Percentiles rank a stretch among this genome's conserved stretches.
Conservation (phyloP, 106 monocot species). For the Vanilla planifolia region DNA sequence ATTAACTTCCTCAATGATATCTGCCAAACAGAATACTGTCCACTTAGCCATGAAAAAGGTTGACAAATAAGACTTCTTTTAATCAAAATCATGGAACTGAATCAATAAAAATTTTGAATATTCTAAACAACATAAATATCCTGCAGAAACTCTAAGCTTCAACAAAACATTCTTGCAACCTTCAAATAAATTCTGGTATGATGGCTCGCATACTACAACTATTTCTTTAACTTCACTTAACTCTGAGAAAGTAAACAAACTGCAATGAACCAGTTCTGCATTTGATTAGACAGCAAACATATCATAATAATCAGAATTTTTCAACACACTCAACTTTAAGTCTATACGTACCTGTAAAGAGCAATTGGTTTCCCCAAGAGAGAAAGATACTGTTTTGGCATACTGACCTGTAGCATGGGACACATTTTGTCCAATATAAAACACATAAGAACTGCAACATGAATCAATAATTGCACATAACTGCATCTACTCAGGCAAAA, state of each 20-base stretch:
- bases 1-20: slow-evolving; percentile 39
- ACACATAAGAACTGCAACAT: too few species aligned
- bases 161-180: slow-evolving; percentile 28
- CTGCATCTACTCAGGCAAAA: too few species aligned
- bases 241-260: slow-evolving; percentile 70
- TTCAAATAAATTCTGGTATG: slow-evolving; percentile 82
- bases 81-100: too few species aligned
- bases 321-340: not conserved
- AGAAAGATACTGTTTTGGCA: slow-evolving; percentile 97
- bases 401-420: slow-evolving; percentile 48
- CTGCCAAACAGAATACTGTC: slow-evolving; percentile 26
- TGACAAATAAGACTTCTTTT: not conserved
- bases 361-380: slow-evolving; percentile 91
- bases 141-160: slow-evolving; percentile 2
- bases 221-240: slow-evolving; percentile 93
- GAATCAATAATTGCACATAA: too few species aligned
- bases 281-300: not conserved
- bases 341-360: slow-evolving; percentile 64
- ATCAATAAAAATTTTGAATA: too few species aligned
- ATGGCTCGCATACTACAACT: slow-evolving; percentile 93
- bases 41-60: not conserved
- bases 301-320: not conserved
- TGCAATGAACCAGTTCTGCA: slow-evolving; percentile 21
- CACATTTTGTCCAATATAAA: not conserved
- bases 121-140: too few species aligned